Evolutionary conservation across 768 basidiomycete species (phyloP).

Genomic region (Russula lepida): DNA sequence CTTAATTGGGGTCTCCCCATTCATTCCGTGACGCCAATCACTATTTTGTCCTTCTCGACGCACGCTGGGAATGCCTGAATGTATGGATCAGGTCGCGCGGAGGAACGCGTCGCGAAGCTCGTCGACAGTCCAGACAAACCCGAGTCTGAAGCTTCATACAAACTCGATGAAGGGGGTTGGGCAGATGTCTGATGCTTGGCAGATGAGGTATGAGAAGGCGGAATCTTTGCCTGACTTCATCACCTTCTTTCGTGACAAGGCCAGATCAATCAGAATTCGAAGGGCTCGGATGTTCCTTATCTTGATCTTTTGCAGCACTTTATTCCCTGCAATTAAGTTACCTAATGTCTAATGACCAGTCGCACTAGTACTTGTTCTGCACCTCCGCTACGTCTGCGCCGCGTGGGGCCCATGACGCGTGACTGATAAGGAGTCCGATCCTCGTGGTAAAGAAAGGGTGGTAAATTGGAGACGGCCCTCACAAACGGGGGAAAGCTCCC

Average conservation of each 20-base stretch:
- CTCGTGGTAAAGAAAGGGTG: too few species aligned
- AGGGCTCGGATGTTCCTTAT: background rate
- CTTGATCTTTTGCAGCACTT: background rate
- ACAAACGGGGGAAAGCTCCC: too few species aligned
- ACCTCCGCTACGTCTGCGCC: too few species aligned
- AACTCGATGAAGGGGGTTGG: constrained; percentile 88
- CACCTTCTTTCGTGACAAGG: too few species aligned
- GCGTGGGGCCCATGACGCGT: too few species aligned
- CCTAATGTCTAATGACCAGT: too few species aligned
- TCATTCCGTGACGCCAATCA: background rate
- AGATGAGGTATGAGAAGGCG: background rate
- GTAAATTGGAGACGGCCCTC: too few species aligned
- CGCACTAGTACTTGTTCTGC: too few species aligned
- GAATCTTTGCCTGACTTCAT: background rate
- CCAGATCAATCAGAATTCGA: background rate
- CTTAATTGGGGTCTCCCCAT: background rate
- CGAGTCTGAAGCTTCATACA: constrained; percentile 87
- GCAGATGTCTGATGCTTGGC: constrained; percentile 52
- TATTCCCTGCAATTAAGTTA: background rate
- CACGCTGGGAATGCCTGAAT: background rate
- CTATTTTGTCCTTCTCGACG: background rate
- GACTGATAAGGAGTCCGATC: too few species aligned
- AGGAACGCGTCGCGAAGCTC: constrained; percentile 84
- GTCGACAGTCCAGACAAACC: constrained; percentile 86
- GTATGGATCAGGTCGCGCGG: constrained; percentile 62